phyloP scores from a whole-genome alignment of 202 grass and related monocot species.

The Zizania palustris region DNA sequence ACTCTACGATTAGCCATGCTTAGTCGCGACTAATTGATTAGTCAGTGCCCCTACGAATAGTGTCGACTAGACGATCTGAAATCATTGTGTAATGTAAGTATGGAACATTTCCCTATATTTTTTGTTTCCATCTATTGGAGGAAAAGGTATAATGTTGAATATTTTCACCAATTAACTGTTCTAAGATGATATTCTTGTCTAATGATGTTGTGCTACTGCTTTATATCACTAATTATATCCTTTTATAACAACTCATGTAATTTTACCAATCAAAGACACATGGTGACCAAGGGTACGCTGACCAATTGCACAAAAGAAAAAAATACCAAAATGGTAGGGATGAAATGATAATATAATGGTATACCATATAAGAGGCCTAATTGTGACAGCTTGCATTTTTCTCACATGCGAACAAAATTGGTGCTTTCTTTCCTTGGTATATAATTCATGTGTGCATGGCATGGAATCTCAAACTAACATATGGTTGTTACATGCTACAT shows the following conservation, averaged over 20 bases:
- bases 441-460: neutral
- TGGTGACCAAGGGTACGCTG: neutral
- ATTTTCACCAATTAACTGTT: neutral
- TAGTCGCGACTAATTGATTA: too few species aligned
- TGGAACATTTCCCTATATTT: neutral
- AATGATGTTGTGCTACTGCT: neutral
- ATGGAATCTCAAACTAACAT: neutral
- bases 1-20: too few species aligned
- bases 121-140: neutral
- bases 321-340: neutral
- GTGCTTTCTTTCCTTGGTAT: neutral
- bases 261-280: neutral
- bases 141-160: neutral
- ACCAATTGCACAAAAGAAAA: neutral
- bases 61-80: too few species aligned
- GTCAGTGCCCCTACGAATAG: too few species aligned
- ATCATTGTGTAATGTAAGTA: neutral
- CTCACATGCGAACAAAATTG: neutral
- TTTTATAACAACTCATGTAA: neutral
- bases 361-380: neutral
- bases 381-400: neutral
- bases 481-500: neutral
- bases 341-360: neutral
- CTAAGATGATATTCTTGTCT: slow-evolving; percentile 13
- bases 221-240: slow-evolving; percentile 15